Percentiles rank a stretch among this genome's conserved stretches.
These are phyloP conservation scores for Solanum neorickii DNA, from an alignment of 257 asterid species.

Conservation along the genomic window DNA sequence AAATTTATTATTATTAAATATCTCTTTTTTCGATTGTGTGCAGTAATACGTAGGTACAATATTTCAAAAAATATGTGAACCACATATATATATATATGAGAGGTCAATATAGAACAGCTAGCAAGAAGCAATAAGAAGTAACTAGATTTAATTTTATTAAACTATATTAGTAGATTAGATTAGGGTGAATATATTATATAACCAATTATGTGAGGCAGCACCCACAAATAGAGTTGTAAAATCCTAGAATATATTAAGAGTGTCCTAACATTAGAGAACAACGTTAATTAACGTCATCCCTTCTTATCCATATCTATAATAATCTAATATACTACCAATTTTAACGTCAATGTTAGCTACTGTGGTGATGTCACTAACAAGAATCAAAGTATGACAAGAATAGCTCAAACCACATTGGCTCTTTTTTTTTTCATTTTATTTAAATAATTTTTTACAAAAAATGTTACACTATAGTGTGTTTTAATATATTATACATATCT, in stretches of 20 bases:
- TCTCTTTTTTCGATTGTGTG: too few species aligned
- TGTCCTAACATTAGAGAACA: constrained; percentile 2
- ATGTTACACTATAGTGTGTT: background rate
- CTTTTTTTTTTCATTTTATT: background rate
- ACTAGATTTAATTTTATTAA: background rate
- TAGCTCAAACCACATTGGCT: constrained; percentile 5
- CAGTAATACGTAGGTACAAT: background rate
- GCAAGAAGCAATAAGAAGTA: background rate
- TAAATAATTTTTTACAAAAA: too few species aligned
- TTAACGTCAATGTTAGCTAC: constrained; percentile 14
- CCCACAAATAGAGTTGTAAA: constrained; percentile 1
- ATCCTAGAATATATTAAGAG: background rate
- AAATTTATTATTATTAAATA: too few species aligned
- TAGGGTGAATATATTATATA: background rate
- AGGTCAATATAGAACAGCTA: background rate
- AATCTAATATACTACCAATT: constrained; percentile 7
- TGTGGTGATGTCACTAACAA: background rate
- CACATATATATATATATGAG: background rate
- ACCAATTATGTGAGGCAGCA: background rate
- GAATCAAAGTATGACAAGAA: constrained; percentile 15
- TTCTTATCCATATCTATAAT: background rate
- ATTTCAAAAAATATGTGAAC: background rate
- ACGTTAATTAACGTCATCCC: constrained; percentile 8
- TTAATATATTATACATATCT: background rate
- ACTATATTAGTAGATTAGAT: background rate